A percentile compares a stretch with the other conserved stretches of the same genome.
phyloP scores from a whole-genome alignment of 345 rosid genomes.

The Theobroma cacao region DNA sequence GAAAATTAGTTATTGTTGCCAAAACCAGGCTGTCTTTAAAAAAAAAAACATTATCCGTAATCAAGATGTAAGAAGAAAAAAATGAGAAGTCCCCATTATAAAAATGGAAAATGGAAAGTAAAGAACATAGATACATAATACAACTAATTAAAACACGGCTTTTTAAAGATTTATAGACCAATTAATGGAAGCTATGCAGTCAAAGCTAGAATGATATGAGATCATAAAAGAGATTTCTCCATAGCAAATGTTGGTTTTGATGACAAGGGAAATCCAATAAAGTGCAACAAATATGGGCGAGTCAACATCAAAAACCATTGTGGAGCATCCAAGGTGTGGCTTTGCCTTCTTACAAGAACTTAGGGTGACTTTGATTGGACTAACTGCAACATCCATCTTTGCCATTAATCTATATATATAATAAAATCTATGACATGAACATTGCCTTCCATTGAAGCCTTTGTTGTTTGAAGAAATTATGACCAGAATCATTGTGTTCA shows the following conservation, averaged over 20 bases:
- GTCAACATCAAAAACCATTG: not conserved
- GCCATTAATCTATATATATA: no score
- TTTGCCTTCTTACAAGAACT: not conserved
- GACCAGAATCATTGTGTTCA: no score
- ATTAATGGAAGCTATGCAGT: not conserved
- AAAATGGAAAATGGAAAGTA: not conserved
- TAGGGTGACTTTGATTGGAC: not conserved
- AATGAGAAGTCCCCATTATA: no score
- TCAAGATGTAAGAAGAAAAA: no score
- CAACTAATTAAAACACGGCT: not conserved
- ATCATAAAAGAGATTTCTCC: not conserved
- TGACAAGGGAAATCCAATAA: not conserved
- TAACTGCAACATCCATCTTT: not conserved
- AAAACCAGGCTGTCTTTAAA: no score
- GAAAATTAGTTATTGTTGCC: no score
- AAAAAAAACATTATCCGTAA: no score
- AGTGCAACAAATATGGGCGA: not conserved
- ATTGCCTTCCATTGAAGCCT: not conserved
- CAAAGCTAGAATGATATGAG: not conserved
- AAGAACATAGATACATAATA: not conserved
- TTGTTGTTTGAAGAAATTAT: no score
- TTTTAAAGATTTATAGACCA: not conserved
- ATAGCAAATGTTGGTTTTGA: not conserved
- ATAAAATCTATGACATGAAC: not conserved
- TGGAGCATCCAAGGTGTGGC: constrained; percentile 7